Evolutionary conservation across 2,329 filamentous ascomycete genomes (phyloP).

Genomic region (Bimuria novae-zelandiae): DNA sequence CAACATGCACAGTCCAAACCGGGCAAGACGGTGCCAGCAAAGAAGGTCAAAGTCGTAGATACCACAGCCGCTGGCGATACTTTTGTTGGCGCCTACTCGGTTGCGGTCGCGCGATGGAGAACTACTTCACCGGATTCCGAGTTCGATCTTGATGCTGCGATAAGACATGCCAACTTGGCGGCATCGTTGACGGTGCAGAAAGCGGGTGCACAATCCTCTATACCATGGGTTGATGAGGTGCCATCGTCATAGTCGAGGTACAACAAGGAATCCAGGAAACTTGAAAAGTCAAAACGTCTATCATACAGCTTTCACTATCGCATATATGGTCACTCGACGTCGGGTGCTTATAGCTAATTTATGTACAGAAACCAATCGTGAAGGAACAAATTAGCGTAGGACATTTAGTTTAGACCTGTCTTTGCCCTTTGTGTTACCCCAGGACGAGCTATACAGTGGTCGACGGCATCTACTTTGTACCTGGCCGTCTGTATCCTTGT

Average conservation of each 20-base stretch:
- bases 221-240: constrained; percentile 67
- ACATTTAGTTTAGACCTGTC: no score
- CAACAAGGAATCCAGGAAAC: no score
- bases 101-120: constrained; percentile 64
- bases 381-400: no score
- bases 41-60: constrained; percentile 79
- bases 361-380: no score
- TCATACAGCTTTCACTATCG: neutral
- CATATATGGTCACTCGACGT: no score
- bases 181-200: constrained; percentile 70
- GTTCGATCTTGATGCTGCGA: constrained; percentile 61
- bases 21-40: constrained; percentile 61
- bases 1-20: constrained; percentile 49
- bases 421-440: no score
- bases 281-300: no score
- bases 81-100: constrained; percentile 86
- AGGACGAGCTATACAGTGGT: no score
- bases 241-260: constrained; percentile 14
- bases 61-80: constrained; percentile 95
- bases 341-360: no score
- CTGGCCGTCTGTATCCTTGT: no score
- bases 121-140: constrained; percentile 47
- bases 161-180: constrained; percentile 64
- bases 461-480: no score
- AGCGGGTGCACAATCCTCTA: constrained; percentile 67